Evolutionary conservation across 257 asterid species (phyloP), one percentile per base, ranked within the genome.

Genomic region (Plantago elongata): DNA sequence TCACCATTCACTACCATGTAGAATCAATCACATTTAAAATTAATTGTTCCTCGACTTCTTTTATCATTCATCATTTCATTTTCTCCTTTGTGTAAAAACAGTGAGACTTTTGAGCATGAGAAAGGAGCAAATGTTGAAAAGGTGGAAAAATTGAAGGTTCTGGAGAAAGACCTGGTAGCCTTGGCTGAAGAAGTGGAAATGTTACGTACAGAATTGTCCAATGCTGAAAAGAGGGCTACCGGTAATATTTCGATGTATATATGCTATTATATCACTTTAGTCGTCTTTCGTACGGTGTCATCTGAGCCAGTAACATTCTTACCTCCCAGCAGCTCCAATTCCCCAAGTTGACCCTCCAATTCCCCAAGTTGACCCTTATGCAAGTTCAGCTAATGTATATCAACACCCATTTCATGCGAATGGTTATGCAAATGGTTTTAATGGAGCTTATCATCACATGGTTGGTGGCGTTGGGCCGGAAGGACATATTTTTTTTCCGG

Each of bases 31-130:
- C 40, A 34, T 7, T 34, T 34, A 34, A 34, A 10, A 27, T 14
- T 62, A 62, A 13, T 40, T 3, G 17, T 61, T 38, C 54, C 44
- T 27, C 51, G 67, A 22, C 9, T 7, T 5, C 38, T 3, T 67
- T 43, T 18, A 9, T 57, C 52, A 37, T 2, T 14, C 13, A 44
- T 11, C 57, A 3, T 57, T 59, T 51, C 44, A 34, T 48, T 42
- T 67, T 13, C 63, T 22, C 27, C 27, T 22, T 22, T 47, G 13
- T 47, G 63, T 64, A 48, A 30, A 46, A 64, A 74, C 57, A 92
- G 99, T 55, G 72, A 75, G 73, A 82, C 88, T 16, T 93, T 93
- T 48, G 88, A 83, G 72, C 66, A 73, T n/a, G 95, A 89, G 70
- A 93, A 89, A 69, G 78, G 85, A 54, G 34, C 64, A 43, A 93